These are phyloP conservation scores for Wickerhamiella cacticola DNA, from an alignment of 805 yeast genomes.

Conservation along the genomic window DNA sequence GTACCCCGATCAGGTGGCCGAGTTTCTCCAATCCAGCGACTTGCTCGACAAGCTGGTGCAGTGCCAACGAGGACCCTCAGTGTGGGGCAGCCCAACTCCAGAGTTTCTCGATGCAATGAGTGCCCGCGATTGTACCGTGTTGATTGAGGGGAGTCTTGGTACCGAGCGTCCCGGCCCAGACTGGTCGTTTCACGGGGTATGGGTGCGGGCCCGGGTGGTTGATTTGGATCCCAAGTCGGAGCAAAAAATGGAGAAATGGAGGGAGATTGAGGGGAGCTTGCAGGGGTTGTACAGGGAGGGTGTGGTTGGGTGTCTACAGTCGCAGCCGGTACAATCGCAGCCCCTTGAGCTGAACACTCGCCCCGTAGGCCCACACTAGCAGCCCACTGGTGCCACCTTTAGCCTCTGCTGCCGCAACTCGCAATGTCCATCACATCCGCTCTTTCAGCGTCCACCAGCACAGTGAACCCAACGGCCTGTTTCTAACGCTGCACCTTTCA, in stretches of 20 bases:
- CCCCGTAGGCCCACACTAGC: no score
- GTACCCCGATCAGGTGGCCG: slow-evolving; percentile 14
- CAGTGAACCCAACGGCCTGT: no score
- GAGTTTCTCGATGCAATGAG: slow-evolving; percentile 41
- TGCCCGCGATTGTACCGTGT: slow-evolving; percentile 44
- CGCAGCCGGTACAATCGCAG: no score
- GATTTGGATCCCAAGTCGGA: slow-evolving; percentile 42
- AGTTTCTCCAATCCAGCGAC: slow-evolving; percentile 16
- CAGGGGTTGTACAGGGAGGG: slow-evolving; percentile 12
- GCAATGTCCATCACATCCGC: no score
- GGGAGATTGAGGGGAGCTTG: slow-evolving; percentile 30
- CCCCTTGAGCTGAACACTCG: no score
- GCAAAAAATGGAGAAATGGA: slow-evolving; percentile 40
- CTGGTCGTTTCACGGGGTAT: slow-evolving; percentile 19
- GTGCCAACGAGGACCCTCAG: slow-evolving; percentile 21
- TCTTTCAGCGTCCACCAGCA: no score
- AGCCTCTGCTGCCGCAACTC: no score
- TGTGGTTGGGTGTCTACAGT: slow-evolving; percentile 4
- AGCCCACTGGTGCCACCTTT: no score
- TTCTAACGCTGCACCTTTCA: no score
- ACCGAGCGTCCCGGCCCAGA: slow-evolving; percentile 15
- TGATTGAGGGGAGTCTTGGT: slow-evolving; percentile 28
- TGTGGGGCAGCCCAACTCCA: slow-evolving; percentile 12
- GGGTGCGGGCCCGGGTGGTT: slow-evolving; percentile 34
- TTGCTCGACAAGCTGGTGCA: slow-evolving; percentile 24